A percentile compares a stretch with the other conserved stretches of the same genome.
These are phyloP conservation scores for Triticum aestivum DNA, from an alignment of 176 grass and related monocot species.

Conservation along the genomic window IWGSC_CS_RefSeq_v2.1 NC_057794.1:292196917-292197416, in stretches of 20 bases:
- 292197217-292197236: no score
- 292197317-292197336: no score
- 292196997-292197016: not conserved
- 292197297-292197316: no score
- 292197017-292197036: not conserved
- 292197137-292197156: not conserved
- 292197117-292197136: not conserved
- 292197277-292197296: no score
- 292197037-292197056: slow-evolving; percentile 7
- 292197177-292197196: not conserved
- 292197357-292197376: no score
- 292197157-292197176: not conserved
- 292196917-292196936: not conserved
- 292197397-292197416: no score
- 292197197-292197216: no score
- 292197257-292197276: no score
- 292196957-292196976: not conserved
- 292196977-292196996: not conserved
- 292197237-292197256: no score
- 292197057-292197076: not conserved
- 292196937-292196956: not conserved
- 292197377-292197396: no score
- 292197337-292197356: no score
- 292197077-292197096: not conserved
- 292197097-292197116: not conserved